phyloP scores from a whole-genome alignment of 2,329 filamentous ascomycete genomes.

The Venturia carpophila region DNA sequence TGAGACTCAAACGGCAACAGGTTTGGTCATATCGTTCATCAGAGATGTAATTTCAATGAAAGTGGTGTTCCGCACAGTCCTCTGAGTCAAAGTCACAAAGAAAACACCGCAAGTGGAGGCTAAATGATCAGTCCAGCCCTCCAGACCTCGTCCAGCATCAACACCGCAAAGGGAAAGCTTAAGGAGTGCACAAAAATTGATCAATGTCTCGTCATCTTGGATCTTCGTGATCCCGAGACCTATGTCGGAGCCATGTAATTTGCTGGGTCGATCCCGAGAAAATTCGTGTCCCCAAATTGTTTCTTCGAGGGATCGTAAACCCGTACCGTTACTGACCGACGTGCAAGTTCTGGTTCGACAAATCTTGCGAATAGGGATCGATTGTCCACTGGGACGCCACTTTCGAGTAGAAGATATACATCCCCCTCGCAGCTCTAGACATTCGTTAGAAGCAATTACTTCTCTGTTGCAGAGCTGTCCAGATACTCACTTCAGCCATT shows the following conservation, averaged over 20 bases:
- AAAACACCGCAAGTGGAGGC: too few species aligned
- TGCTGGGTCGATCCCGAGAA: background rate
- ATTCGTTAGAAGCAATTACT: background rate
- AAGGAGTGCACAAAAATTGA: background rate
- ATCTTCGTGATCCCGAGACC: background rate
- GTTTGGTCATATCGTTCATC: too few species aligned
- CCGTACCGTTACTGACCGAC: background rate
- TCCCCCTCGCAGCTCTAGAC: background rate
- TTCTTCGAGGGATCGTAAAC: background rate
- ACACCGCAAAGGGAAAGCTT: background rate
- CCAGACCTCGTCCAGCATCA: too few species aligned
- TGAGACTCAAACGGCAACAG: too few species aligned
- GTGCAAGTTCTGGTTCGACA: background rate
- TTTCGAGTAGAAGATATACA: background rate
- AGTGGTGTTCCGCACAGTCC: too few species aligned
- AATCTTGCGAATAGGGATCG: background rate
- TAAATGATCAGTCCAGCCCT: too few species aligned
- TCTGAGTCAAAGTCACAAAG: too few species aligned
- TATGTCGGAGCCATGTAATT: background rate
- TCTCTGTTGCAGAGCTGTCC: background rate
- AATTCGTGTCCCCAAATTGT: background rate
- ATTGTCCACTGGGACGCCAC: background rate
- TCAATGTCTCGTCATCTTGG: background rate
- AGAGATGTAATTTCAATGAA: too few species aligned
- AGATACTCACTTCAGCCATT: background rate